These are phyloP conservation scores for Stachybotrys chartarum DNA, from an alignment of 2,329 filamentous ascomycete genomes.

Conservation along the genomic window DNA sequence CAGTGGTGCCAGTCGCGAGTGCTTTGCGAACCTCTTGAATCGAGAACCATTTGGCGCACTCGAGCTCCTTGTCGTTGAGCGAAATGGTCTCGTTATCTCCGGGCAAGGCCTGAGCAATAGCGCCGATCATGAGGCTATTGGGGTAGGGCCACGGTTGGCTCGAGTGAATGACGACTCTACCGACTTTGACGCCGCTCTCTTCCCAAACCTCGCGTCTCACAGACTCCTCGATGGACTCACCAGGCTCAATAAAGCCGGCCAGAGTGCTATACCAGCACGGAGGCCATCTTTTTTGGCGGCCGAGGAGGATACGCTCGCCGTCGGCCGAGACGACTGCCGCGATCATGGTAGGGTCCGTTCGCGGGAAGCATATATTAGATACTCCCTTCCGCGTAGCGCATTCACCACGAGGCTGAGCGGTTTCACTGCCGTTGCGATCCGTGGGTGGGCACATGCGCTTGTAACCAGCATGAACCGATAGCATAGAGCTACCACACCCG, in stretches of 20 bases:
- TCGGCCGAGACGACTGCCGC: slow-evolving; percentile 83
- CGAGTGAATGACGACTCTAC: slow-evolving; percentile 73
- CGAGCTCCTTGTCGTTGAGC: slow-evolving; percentile 85
- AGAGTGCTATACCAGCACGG: slow-evolving; percentile 82
- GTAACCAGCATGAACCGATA: slow-evolving; percentile 72
- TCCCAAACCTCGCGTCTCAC: slow-evolving; percentile 82
- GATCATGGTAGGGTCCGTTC: slow-evolving; percentile 92
- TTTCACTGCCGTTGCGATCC: slow-evolving; percentile 45
- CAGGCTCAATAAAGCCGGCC: slow-evolving; percentile 79
- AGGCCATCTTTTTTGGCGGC: slow-evolving; percentile 79
- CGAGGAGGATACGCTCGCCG: slow-evolving; percentile 71
- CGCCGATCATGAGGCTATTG: slow-evolving; percentile 77
- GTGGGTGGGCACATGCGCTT: slow-evolving; percentile 73
- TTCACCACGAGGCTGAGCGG: slow-evolving; percentile 49
- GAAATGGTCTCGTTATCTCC: slow-evolving; percentile 67
- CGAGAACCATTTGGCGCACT: slow-evolving; percentile 82
- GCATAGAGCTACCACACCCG: slow-evolving; percentile 75
- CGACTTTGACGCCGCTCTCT: slow-evolving; percentile 70
- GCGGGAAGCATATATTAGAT: slow-evolving; percentile 86
- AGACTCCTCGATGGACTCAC: slow-evolving; percentile 78
- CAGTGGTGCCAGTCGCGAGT: slow-evolving; percentile 56
- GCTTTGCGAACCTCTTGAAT: slow-evolving; percentile 76
- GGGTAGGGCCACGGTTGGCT: slow-evolving; percentile 87
- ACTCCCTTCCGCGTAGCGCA: slow-evolving; percentile 80
- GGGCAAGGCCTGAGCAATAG: slow-evolving; percentile 77